These are phyloP conservation scores for Coemansia sp. DNA, from an alignment of 192 early-diverging fungal genomes.

Conservation along the genomic window DNA sequence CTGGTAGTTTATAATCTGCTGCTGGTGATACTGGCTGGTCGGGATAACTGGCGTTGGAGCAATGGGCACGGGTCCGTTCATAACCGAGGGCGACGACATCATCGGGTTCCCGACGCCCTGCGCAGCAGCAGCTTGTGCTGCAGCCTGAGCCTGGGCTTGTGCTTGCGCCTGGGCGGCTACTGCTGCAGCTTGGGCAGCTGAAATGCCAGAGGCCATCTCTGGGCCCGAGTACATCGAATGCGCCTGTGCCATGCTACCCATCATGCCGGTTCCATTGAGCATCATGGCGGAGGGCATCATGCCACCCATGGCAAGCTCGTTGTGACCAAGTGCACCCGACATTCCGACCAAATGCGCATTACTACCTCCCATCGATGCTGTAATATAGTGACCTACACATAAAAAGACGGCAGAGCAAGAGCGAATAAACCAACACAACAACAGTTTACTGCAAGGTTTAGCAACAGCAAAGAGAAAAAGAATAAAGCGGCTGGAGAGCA, in stretches of 20 bases:
- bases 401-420: too few relatives aligned
- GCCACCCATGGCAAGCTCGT: slow-evolving; percentile 36
- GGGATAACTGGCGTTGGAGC: slow-evolving; percentile 53
- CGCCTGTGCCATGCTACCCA: slow-evolving; percentile 37
- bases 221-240: slow-evolving; percentile 36
- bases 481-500: too few relatives aligned
- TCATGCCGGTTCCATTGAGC: slow-evolving; percentile 39
- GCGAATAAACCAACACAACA: slow-evolving; percentile 5
- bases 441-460: slow-evolving; percentile 6
- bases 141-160: slow-evolving; percentile 15
- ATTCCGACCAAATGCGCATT: slow-evolving; percentile 47
- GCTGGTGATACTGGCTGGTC: slow-evolving; percentile 65
- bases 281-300: slow-evolving; percentile 52
- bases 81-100: slow-evolving; percentile 49
- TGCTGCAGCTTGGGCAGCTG: slow-evolving; percentile 36
- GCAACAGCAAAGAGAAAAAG: too few relatives aligned
- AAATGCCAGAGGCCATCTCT: slow-evolving; percentile 31
- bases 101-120: slow-evolving; percentile 42
- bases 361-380: slow-evolving; percentile 42
- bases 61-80: slow-evolving; percentile 47
- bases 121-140: slow-evolving; percentile 12
- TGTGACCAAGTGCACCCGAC: slow-evolving; percentile 27
- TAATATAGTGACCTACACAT: slow-evolving; percentile 32
- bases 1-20: slow-evolving; percentile 70
- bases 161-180: slow-evolving; percentile 12